A percentile compares a stretch with the other conserved stretches of the same genome.
phyloP scores from a whole-genome alignment of 495 filamentous ascomycete genomes.

The Neurospora tetraspora region DNA sequence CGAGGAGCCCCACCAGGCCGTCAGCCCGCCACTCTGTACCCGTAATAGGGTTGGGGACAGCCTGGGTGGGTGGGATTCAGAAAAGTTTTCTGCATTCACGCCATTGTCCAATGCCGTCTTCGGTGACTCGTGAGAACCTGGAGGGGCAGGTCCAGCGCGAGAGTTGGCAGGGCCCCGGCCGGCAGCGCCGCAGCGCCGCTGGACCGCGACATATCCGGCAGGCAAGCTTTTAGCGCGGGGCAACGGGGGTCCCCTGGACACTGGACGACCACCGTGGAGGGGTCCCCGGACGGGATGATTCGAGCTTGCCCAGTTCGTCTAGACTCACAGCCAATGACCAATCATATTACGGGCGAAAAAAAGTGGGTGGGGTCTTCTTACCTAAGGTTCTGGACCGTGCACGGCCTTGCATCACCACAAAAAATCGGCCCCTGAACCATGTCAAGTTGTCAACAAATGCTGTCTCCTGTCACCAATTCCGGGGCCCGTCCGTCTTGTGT shows the following conservation, averaged over 20 bases:
- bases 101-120: not conserved
- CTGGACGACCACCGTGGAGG: not conserved
- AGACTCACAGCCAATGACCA: not conserved
- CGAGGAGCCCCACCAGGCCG: not conserved
- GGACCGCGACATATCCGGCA: not conserved
- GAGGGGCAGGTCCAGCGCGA: not conserved
- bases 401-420: not conserved
- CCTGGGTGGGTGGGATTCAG: not conserved
- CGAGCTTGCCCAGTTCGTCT: not conserved
- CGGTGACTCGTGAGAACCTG: not conserved
- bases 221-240: not conserved
- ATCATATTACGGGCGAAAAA: not conserved
- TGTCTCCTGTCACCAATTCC: not conserved
- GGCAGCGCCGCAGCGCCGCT: not conserved
- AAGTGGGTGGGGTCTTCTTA: not conserved
- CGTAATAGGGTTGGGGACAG: not conserved
- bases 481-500: not conserved
- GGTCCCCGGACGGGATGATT: not conserved
- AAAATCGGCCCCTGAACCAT: not conserved
- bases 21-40: not conserved
- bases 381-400: not conserved
- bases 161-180: not conserved
- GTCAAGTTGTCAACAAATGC: not conserved
- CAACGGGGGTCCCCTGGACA: not conserved
- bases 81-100: not conserved